phyloP scores from a whole-genome alignment of 768 basidiomycete species.

The Boletellus emodensis region DNA sequence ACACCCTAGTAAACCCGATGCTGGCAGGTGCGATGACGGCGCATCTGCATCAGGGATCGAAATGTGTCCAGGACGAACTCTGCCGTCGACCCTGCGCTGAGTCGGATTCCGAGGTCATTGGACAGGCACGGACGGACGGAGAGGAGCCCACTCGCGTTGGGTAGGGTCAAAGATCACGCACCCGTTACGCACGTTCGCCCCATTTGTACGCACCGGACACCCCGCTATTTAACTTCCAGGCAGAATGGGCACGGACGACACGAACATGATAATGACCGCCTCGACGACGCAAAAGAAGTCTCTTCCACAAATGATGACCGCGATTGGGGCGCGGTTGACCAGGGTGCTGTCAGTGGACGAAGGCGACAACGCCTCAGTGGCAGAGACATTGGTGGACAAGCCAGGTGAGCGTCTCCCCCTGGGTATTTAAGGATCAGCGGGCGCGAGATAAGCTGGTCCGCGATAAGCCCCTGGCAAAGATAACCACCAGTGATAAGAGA shows the following conservation, averaged over 20 bases:
- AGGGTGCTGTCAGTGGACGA: slow-evolving; percentile 12
- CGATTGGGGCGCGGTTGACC: slow-evolving; percentile 16
- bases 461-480: slow-evolving; percentile 19
- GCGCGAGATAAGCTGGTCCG: slow-evolving; percentile 13
- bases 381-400: slow-evolving; percentile 15
- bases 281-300: slow-evolving; percentile 1
- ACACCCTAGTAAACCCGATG: too few relatives aligned
- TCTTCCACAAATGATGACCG: slow-evolving; percentile 18
- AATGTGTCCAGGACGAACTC: too few relatives aligned
- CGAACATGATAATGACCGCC: neutral
- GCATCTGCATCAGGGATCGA: too few relatives aligned
- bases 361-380: neutral
- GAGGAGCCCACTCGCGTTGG: too few relatives aligned
- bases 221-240: slow-evolving; percentile 13
- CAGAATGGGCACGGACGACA: slow-evolving; percentile 1
- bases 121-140: neutral
- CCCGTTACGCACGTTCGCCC: slow-evolving; percentile 12
- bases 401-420: slow-evolving; percentile 3
- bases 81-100: too few relatives aligned
- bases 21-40: too few relatives aligned
- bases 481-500: slow-evolving; percentile 19
- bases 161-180: neutral
- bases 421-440: slow-evolving; percentile 4
- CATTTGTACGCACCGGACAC: slow-evolving; percentile 3
- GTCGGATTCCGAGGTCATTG: neutral